These are phyloP conservation scores for Auricularia heimuer DNA, from an alignment of 768 basidiomycete genomes.

Conservation along the genomic window DNA sequence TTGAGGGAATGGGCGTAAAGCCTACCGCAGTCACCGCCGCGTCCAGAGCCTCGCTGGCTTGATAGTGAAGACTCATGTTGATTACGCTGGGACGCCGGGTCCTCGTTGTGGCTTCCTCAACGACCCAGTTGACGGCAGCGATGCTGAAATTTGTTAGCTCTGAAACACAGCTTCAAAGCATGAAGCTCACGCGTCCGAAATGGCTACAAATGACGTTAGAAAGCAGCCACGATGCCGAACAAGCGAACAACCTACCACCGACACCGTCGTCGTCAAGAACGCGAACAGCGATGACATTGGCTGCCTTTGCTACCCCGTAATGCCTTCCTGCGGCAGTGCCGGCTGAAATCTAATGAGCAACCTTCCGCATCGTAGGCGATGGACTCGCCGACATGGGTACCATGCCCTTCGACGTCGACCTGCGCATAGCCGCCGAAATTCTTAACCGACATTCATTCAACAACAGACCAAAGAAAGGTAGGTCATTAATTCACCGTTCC, in stretches of 20 bases:
- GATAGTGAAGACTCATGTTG: slow-evolving; percentile 1
- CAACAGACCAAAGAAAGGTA: too few species aligned
- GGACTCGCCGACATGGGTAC: slow-evolving; percentile 9
- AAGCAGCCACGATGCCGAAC: too few species aligned
- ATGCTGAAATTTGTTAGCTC: neutral
- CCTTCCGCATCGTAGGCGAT: too few species aligned
- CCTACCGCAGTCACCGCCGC: neutral
- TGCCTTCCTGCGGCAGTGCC: slow-evolving; percentile 11
- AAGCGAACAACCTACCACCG: neutral
- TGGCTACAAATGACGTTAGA: too few species aligned
- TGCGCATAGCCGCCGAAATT: neutral
- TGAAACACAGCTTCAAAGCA: too few species aligned
- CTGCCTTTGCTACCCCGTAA: slow-evolving; percentile 15
- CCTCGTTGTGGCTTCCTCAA: neutral
- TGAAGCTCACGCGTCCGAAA: neutral
- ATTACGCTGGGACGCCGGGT: slow-evolving; percentile 1
- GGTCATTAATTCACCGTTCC: neutral
- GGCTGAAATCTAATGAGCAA: neutral
- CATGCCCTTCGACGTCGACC: slow-evolving; percentile 5
- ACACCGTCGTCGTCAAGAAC: slow-evolving; percentile 11
- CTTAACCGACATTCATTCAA: too few species aligned
- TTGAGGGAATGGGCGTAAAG: too few species aligned
- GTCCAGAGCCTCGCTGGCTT: neutral
- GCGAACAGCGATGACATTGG: slow-evolving; percentile 15
- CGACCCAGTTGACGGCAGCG: neutral